Conservation (phyloP, 2,329 filamentous ascomycete genomes). For the Plectosphaerella cucumerina region DNA sequence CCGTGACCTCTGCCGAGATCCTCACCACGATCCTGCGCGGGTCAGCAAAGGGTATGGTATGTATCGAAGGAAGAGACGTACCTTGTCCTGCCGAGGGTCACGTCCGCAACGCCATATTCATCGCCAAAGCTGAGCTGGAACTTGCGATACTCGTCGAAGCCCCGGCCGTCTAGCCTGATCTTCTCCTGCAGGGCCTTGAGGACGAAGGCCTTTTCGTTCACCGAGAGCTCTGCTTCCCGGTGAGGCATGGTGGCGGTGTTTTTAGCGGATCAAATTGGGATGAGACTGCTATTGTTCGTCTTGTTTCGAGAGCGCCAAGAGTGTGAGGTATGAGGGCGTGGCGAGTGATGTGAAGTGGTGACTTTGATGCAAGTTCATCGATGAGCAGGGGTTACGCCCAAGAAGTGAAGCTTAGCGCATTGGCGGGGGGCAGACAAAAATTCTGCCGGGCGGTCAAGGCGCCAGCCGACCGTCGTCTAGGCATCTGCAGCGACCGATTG, state of each 20-base stretch:
- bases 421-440: conserved; percentile 20
- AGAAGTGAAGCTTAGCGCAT: conserved; percentile 3
- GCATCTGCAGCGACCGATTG: background rate
- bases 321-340: background rate
- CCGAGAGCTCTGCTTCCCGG: conserved; percentile 84
- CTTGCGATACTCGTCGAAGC: conserved; percentile 73
- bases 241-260: conserved; percentile 66
- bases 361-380: conserved; percentile 1
- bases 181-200: conserved; percentile 76
- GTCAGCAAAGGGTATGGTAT: background rate
- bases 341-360: background rate
- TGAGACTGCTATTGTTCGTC: no score
- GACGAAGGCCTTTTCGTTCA: conserved; percentile 84
- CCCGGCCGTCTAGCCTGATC: conserved; percentile 78
- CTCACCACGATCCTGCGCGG: conserved; percentile 70
- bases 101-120: conserved; percentile 85
- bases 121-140: conserved; percentile 80
- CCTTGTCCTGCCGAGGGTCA: conserved; percentile 87
- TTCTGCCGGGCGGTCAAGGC: conserved; percentile 48
- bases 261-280: conserved; percentile 16
- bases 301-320: background rate
- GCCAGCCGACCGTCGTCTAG: background rate
- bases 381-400: no score
- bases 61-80: conserved; percentile 28
- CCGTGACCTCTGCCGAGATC: conserved; percentile 82